Percentiles rank a stretch among this genome's conserved stretches.
These are phyloP conservation scores for Choricystis sp. DNA, from an alignment of 139 green algal genomes.

Conservation along the genomic window DNA sequence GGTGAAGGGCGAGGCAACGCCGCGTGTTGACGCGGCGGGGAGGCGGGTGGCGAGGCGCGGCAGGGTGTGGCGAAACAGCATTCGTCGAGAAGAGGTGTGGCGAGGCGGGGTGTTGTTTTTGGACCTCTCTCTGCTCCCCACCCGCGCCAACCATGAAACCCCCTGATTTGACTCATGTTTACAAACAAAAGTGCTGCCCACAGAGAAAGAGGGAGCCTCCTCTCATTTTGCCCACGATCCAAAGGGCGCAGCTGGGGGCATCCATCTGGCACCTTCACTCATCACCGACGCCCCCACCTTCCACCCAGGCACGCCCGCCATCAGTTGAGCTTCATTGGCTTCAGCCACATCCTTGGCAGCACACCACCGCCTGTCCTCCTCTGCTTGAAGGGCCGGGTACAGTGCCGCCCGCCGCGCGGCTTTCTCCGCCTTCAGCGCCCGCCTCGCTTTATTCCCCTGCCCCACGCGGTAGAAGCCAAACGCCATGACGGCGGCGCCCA, in stretches of 20 bases:
- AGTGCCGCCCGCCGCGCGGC: constrained; percentile 22
- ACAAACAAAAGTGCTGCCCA: too few species aligned
- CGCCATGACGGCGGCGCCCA: constrained; percentile 49
- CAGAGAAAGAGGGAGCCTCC: too few species aligned
- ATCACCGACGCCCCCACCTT: neutral
- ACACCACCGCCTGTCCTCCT: constrained; percentile 47
- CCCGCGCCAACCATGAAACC: too few species aligned
- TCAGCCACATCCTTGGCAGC: too few species aligned
- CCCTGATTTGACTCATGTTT: too few species aligned
- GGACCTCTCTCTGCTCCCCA: too few species aligned
- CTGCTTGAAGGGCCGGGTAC: constrained; percentile 53
- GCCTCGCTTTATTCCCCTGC: constrained; percentile 28
- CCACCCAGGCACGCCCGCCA: neutral
- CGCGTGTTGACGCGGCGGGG: too few species aligned
- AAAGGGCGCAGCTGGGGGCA: neutral
- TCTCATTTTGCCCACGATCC: neutral
- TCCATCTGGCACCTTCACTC: neutral
- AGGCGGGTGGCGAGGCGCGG: too few species aligned
- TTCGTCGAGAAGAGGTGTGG: too few species aligned
- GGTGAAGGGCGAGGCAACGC: too few species aligned
- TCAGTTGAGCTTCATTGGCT: neutral
- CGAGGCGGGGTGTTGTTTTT: too few species aligned
- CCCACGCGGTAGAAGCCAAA: constrained; percentile 77
- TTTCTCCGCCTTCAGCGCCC: constrained; percentile 30
- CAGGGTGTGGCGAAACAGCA: too few species aligned